Conservation (phyloP, 345 rosid genomes). For the Pelargonium nanum region DNA sequence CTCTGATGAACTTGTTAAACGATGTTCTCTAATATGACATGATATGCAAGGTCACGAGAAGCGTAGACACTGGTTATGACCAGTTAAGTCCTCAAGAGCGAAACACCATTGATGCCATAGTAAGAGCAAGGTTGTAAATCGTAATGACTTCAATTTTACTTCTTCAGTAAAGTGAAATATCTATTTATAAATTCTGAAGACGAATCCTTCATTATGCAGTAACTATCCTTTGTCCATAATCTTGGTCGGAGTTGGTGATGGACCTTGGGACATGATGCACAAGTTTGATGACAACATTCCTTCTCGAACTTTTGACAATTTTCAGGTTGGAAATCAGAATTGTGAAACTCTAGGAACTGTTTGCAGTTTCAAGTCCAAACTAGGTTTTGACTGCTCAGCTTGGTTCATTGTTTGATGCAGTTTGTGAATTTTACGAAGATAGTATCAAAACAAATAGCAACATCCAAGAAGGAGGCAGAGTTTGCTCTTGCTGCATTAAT, state of each 20-base stretch:
- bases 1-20: not conserved
- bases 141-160: not conserved
- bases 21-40: not conserved
- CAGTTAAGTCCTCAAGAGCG: constrained; percentile 40
- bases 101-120: constrained; percentile 36
- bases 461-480: constrained; percentile 32
- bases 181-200: not conserved
- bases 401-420: constrained; percentile 16
- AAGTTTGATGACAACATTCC: constrained; percentile 49
- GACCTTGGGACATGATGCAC: constrained; percentile 53
- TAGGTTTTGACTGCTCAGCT: not conserved
- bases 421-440: constrained; percentile 45
- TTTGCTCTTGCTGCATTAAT: constrained; percentile 45
- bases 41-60: constrained; percentile 39
- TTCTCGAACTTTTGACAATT: constrained; percentile 43
- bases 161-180: too few relatives aligned
- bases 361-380: not conserved
- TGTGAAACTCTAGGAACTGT: not conserved
- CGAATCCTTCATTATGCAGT: constrained; percentile 14
- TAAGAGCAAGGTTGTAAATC: constrained; percentile 33
- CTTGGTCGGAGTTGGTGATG: constrained; percentile 52
- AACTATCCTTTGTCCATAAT: constrained; percentile 42
- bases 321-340: constrained; percentile 23
- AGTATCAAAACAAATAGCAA: constrained; percentile 22
- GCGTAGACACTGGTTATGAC: constrained; percentile 25